Conservation (phyloP, 2,329 filamentous ascomycete species). For the Alternaria sp. region DNA sequence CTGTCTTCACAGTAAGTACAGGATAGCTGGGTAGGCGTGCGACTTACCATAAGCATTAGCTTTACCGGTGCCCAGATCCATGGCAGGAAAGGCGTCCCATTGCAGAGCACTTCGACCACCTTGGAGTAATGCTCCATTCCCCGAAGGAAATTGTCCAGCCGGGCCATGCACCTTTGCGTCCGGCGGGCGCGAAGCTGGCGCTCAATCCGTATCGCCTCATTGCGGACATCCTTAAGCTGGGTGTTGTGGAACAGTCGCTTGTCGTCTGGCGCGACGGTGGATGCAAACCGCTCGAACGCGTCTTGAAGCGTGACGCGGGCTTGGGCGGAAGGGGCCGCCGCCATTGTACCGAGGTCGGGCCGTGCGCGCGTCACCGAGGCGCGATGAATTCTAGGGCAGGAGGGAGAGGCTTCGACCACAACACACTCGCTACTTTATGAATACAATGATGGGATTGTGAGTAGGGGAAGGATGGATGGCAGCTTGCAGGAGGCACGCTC, state of each 20-base stretch:
- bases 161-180: constrained; percentile 51
- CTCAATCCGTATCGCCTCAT: constrained; percentile 44
- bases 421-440: background rate
- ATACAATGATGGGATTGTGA: background rate
- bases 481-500: background rate
- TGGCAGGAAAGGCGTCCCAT: constrained; percentile 54
- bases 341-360: background rate
- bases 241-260: constrained; percentile 21
- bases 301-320: constrained; percentile 12
- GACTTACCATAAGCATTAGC: constrained; percentile 15
- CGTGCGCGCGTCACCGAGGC: background rate
- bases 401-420: background rate
- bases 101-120: constrained; percentile 52
- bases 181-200: constrained; percentile 46
- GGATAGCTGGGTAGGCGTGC: no score
- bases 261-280: constrained; percentile 11
- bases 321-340: constrained; percentile 4
- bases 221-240: constrained; percentile 47
- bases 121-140: constrained; percentile 44
- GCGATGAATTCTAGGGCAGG: background rate
- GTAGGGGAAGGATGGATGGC: background rate
- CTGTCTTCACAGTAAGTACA: background rate
- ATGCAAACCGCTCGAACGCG: constrained; percentile 18
- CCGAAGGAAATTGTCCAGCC: constrained; percentile 51
- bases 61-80: constrained; percentile 52